phyloP scores from a whole-genome alignment of 352 stramenopile genomes.

The Peronospora destructor region DNA sequence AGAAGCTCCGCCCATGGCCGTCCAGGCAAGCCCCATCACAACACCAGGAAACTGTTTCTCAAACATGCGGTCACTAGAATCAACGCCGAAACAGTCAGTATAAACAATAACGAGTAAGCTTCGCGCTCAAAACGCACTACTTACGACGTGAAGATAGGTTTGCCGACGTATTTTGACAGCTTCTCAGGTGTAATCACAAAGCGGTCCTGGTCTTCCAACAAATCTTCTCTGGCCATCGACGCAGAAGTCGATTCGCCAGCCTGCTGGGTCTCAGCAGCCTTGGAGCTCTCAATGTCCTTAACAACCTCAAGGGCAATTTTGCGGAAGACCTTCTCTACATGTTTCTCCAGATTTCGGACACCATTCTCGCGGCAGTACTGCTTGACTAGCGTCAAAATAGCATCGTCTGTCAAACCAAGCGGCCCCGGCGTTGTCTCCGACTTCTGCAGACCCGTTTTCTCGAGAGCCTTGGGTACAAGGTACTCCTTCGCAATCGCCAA shows the following conservation, averaged over 20 bases:
- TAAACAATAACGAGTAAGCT: neutral
- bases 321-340: conserved; percentile 98
- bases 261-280: conserved; percentile 28
- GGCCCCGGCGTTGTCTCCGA: conserved; percentile 65
- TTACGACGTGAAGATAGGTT: conserved; percentile 94
- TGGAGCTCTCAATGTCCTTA: conserved; percentile 60
- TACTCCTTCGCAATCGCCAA: conserved; percentile 97
- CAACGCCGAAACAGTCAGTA: conserved; percentile 7
- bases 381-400: conserved; percentile 85
- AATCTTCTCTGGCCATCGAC: conserved; percentile 10
- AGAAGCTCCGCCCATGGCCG: conserved; percentile 94
- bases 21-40: conserved; percentile 99
- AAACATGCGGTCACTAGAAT: conserved; percentile 92
- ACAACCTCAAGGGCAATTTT: conserved; percentile 96
- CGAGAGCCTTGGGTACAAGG: conserved; percentile 94
- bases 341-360: conserved; percentile 96
- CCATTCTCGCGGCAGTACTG: conserved; percentile 96
- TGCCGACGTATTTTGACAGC: conserved; percentile 96
- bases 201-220: conserved; percentile 35
- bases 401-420: conserved; percentile 89
- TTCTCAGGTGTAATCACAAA: conserved; percentile 92
- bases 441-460: conserved; percentile 84
- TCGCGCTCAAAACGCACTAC: conserved; percentile 14
- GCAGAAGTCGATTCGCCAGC: conserved; percentile 31
- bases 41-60: conserved; percentile 90